phyloP scores from a whole-genome alignment of 2,329 filamentous ascomycete species.

The Colletotrichum scovillei region DNA sequence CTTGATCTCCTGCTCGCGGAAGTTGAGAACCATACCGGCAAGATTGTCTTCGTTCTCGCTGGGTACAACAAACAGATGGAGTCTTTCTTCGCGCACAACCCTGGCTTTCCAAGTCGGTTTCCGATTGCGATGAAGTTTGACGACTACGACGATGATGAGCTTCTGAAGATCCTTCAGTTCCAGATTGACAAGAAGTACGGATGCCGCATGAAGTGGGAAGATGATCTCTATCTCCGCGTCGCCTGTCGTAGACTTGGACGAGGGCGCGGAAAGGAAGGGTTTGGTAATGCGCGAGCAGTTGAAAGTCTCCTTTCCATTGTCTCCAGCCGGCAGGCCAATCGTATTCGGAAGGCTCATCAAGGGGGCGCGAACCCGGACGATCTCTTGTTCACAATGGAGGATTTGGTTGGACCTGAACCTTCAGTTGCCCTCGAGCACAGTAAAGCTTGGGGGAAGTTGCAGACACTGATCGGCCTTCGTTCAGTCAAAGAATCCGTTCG shows the following conservation, averaged over 20 bases:
- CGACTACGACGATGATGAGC: slow-evolving; percentile 75
- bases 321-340: slow-evolving; percentile 66
- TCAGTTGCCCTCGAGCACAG: slow-evolving; percentile 61
- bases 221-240: slow-evolving; percentile 73
- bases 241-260: slow-evolving; percentile 70
- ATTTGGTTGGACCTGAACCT: slow-evolving; percentile 78
- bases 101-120: slow-evolving; percentile 76
- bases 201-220: slow-evolving; percentile 68
- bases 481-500: slow-evolving; percentile 72
- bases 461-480: slow-evolving; percentile 67
- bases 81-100: slow-evolving; percentile 79
- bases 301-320: slow-evolving; percentile 71
- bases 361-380: slow-evolving; percentile 60
- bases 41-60: slow-evolving; percentile 77
- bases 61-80: slow-evolving; percentile 84
- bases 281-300: slow-evolving; percentile 78
- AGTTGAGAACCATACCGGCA: slow-evolving; percentile 77
- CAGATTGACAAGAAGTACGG: slow-evolving; percentile 66
- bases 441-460: slow-evolving; percentile 67
- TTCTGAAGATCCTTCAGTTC: slow-evolving; percentile 69
- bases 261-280: slow-evolving; percentile 72
- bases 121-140: slow-evolving; percentile 73
- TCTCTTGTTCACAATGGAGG: slow-evolving; percentile 70
- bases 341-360: slow-evolving; percentile 62
- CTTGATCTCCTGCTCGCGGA: slow-evolving; percentile 79